Evolutionary conservation across 2,329 filamentous ascomycete genomes (phyloP), one percentile per base, ranked within the genome.

Genomic region (Aspergillus caelatus): DNA sequence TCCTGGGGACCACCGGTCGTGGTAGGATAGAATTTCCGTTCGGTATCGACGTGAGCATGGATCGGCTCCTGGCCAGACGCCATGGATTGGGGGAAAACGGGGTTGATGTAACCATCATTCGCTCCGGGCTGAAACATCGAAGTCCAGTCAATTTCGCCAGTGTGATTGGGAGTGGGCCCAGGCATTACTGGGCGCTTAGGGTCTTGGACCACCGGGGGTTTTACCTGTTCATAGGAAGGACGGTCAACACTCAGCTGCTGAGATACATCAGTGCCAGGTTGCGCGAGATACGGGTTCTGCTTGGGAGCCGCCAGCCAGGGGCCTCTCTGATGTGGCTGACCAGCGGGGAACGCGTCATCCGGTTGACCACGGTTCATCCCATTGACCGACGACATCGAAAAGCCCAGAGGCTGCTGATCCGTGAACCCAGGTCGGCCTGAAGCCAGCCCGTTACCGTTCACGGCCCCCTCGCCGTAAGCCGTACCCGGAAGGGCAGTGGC

Each of bases 41-140:
- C 82, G 75, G 81, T 77, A 84, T 81, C 79, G 64, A 84, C 86
- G 80, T 88, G 89, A 80, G 82, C 83, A 84, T 89, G 90, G 83
- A 85, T 86, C 83, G 82, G 84, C 83, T 87, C 90, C 84, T 89
- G 89, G 79, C 84, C 88, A 82, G 89, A 85, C 79, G 85, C 84
- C 85, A 86, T 83, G 83, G 89, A 89, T 84, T 89, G 77, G 77
- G 84, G 81, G 80, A 86, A 88, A 76, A 85, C 83, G 77, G 82
- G 82, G 80, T 83, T 86, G 82, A 86, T 85, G 80, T 87, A 88
- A 79, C 84, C 82, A 80, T 88, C 83, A 79, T 89, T 86, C 81
- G 86, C 84, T 85, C 88, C 88, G 82, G 88, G 80, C 82, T 89
- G 89, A 83, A 92, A 92, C 88, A 93, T 91, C 77, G 90, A 86